Evolutionary conservation across 1,284 basidiomycete species (phyloP).

Genomic region (Afroboletus lepidellus): DNA sequence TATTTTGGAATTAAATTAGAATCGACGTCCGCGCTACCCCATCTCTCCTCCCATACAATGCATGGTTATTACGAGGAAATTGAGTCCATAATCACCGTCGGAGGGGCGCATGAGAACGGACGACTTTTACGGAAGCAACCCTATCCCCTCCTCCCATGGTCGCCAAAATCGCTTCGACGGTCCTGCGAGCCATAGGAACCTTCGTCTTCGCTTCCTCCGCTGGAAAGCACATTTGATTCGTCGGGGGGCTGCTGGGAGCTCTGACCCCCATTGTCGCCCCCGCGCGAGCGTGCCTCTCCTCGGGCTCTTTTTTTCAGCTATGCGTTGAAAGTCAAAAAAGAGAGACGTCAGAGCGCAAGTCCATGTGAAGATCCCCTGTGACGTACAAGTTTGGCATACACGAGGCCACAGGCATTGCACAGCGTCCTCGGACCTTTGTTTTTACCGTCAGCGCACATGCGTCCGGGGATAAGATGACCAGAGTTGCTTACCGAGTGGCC

Average conservation of each 20-base stretch:
- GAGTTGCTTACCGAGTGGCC: constrained; percentile 64
- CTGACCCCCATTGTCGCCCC: constrained; percentile 28
- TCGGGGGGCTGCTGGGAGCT: constrained; percentile 32
- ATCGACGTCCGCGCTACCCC: constrained; percentile 3
- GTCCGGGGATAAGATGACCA: constrained; percentile 27
- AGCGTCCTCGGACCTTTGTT: constrained; percentile 52
- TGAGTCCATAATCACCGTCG: constrained; percentile 21
- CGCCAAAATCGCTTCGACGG: constrained; percentile 34
- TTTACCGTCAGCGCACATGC: constrained; percentile 22
- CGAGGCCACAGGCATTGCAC: constrained; percentile 58
- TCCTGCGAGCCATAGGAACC: constrained; percentile 38
- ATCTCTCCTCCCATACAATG: constrained; percentile 6
- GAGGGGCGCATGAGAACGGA: constrained; percentile 22
- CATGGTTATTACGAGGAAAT: constrained; percentile 14
- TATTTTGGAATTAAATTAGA: constrained; percentile 12
- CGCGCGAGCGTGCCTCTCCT: constrained; percentile 28
- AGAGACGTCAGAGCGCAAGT: constrained; percentile 16
- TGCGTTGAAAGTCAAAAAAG: constrained; percentile 1
- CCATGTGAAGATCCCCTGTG: constrained; percentile 24
- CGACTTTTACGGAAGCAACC: constrained; percentile 23
- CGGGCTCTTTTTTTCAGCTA: constrained; percentile 40
- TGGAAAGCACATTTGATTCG: constrained; percentile 28
- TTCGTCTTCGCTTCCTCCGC: constrained; percentile 37
- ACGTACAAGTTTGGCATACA: constrained; percentile 59
- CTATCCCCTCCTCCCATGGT: constrained; percentile 35